These are phyloP conservation scores for Didymella arachidicola DNA, from an alignment of 2,329 filamentous ascomycete species.

Conservation along the genomic window DNA sequence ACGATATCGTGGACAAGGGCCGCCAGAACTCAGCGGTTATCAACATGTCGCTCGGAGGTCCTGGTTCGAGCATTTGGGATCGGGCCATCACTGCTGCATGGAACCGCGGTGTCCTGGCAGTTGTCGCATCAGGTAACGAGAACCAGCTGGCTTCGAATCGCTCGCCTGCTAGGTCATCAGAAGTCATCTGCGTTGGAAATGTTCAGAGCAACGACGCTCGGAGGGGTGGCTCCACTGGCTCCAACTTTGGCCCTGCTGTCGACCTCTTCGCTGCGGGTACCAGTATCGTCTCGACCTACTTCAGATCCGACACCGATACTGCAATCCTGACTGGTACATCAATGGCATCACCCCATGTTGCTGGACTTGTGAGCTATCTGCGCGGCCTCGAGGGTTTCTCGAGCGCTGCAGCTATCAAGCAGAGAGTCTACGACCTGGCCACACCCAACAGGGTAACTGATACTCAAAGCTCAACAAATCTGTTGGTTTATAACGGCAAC, in stretches of 20 bases:
- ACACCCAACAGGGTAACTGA: slow-evolving; percentile 34
- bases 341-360: slow-evolving; percentile 73
- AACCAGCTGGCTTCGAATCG: slow-evolving; percentile 31
- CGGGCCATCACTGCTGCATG: slow-evolving; percentile 45
- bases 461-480: slow-evolving; percentile 30
- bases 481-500: slow-evolving; percentile 43
- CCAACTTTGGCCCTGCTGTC: slow-evolving; percentile 51
- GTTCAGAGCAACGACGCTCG: slow-evolving; percentile 37
- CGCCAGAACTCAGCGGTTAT: slow-evolving; percentile 45
- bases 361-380: slow-evolving; percentile 73
- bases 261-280: slow-evolving; percentile 52
- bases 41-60: slow-evolving; percentile 51
- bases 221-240: slow-evolving; percentile 31
- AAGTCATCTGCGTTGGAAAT: slow-evolving; percentile 49
- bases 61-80: slow-evolving; percentile 38
- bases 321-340: slow-evolving; percentile 65
- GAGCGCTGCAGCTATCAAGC: slow-evolving; percentile 31
- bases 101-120: slow-evolving; percentile 44
- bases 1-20: slow-evolving; percentile 43
- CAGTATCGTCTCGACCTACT: slow-evolving; percentile 56
- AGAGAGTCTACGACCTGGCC: slow-evolving; percentile 31
- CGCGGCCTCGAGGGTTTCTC: slow-evolving; percentile 59
- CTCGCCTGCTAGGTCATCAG: slow-evolving; percentile 47
- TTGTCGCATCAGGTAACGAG: slow-evolving; percentile 50
- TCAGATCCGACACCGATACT: slow-evolving; percentile 52